Evolutionary conservation across 345 rosid genomes (phyloP), one percentile per base, ranked within the genome.

Genomic region (Melastoma malabathricum): DNA sequence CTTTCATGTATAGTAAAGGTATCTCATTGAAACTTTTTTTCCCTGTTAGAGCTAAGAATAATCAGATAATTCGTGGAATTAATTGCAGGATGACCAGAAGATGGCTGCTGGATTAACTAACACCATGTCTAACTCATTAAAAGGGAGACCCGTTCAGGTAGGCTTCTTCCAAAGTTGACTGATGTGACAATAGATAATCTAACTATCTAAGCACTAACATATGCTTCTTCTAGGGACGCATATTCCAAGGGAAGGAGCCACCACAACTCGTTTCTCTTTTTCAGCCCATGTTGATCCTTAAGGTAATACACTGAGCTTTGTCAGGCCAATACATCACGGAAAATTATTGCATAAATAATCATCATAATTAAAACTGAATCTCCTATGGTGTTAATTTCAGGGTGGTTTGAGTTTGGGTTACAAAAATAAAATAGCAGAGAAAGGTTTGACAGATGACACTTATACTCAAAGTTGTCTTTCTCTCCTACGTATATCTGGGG

Each of bases 141-240:
- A 88, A 72, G 95, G 95, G 48, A 83, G 88, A 73, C 95, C 99
- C 44, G 84, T 83, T 68, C 94, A 79, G 99, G 99, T 92, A 73
- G 56, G 55, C 43, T 64, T 47, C 9, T 10, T 47, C 57, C 56
- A 14, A 51, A 50, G 46, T 6, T 10, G 16, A 48, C 12, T 59
- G 19, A 22, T 15, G 31, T n/a, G 15, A 22, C 17, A 13, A 16
- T 16, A 13, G n/a, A 38, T 39, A 1, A 0, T 19, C 8, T 46
- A 10, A 1, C 15, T 54, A 0, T 41, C 48, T 57, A 31, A 57
- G 29, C 5, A 7, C 15, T 25, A 58, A 60, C 13, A 17, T 0
- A 20, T n/a, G 8, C 16, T 55, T 18, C 63, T 62, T 64, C 48
- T 76, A 93, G 99, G 94, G 85, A 55, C 84, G 81, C 44, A 68